Percentiles rank a stretch among this genome's conserved stretches.
These are phyloP conservation scores for Albugo candida DNA, from an alignment of 352 stramenopile species.

Conservation along the genomic window DNA sequence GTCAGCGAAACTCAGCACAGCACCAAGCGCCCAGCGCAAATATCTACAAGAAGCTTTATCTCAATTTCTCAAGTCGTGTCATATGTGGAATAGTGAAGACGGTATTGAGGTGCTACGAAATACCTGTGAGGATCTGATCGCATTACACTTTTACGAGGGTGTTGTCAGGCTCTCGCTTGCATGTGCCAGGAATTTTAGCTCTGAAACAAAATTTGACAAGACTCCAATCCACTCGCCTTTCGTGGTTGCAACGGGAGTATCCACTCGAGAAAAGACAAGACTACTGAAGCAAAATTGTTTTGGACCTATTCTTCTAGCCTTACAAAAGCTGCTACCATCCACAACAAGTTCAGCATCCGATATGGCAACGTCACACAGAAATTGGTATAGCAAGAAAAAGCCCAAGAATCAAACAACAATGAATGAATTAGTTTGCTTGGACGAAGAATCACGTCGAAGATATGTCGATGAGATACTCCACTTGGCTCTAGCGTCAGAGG, in stretches of 20 bases:
- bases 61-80: constrained; percentile 62
- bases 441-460: constrained; percentile 41
- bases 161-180: constrained; percentile 65
- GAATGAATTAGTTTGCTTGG: constrained; percentile 7
- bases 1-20: constrained; percentile 44
- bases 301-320: constrained; percentile 5
- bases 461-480: constrained; percentile 60
- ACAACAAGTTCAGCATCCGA: constrained; percentile 22
- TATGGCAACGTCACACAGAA: constrained; percentile 23
- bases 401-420: too few species aligned
- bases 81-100: constrained; percentile 73
- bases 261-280: constrained; percentile 15
- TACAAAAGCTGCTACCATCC: not conserved
- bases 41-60: constrained; percentile 50
- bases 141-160: constrained; percentile 70
- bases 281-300: constrained; percentile 60
- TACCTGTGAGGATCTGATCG: constrained; percentile 64
- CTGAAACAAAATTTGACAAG: not conserved
- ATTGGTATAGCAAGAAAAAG: constrained; percentile 18
- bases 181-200: constrained; percentile 46
- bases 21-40: constrained; percentile 31
- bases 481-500: constrained; percentile 45
- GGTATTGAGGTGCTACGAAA: constrained; percentile 51
- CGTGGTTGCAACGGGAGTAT: too few species aligned
- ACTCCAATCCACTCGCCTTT: too few species aligned